A percentile compares a stretch with the other conserved stretches of the same genome.
Evolutionary conservation across 192 early-diverging fungal genomes (phyloP).

Genomic region (Podila epicladia): DNA sequence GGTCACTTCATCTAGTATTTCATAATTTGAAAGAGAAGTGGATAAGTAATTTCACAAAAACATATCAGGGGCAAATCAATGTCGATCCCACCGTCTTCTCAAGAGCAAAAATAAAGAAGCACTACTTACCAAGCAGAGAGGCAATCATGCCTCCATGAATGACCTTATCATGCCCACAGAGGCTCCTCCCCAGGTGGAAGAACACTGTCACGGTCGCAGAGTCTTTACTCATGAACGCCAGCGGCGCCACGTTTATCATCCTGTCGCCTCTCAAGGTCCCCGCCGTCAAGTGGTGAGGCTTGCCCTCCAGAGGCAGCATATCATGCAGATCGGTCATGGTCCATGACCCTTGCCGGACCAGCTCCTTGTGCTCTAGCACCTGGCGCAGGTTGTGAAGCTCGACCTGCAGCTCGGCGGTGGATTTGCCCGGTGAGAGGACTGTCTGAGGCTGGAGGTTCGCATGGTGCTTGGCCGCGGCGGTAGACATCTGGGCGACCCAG

Average conservation of each 20-base stretch:
- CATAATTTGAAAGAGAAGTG: neutral
- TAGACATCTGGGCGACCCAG: neutral
- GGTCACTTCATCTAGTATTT: neutral
- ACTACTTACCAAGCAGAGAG: neutral
- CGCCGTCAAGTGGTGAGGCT: neutral
- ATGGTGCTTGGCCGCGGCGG: neutral
- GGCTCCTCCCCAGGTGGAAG: conserved; percentile 67
- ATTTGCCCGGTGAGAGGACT: neutral
- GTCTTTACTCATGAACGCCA: conserved; percentile 56
- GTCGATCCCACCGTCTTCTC: neutral
- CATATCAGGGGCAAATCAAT: neutral
- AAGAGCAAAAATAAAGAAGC: neutral
- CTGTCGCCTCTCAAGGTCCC: conserved; percentile 55
- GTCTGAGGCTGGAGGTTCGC: neutral
- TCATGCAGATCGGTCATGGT: neutral
- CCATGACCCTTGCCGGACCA: neutral
- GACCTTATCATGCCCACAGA: conserved; percentile 78
- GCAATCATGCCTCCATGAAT: conserved; percentile 69
- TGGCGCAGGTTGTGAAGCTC: neutral
- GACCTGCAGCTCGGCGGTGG: neutral
- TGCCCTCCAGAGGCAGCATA: neutral
- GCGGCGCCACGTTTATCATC: conserved; percentile 53
- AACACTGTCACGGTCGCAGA: conserved; percentile 53
- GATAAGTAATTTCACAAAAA: neutral
- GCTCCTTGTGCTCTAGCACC: neutral